Evolutionary conservation across 805 yeast species (phyloP), one percentile per base, ranked within the genome.

Genomic region (Barnettozyma sucrosica): DNA sequence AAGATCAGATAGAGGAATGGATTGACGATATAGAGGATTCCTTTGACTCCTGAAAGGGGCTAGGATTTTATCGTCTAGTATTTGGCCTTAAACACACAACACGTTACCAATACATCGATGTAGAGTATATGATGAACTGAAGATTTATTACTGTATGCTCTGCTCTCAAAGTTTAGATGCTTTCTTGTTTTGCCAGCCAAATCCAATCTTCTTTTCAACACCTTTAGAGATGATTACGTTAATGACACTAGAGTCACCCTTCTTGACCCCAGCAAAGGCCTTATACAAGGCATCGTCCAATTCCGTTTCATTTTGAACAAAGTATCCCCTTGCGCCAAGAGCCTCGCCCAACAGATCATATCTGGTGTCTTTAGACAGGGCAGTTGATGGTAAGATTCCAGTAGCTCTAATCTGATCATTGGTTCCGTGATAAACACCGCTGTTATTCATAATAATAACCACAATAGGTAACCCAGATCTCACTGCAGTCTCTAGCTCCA

Each of bases 401-500:
- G 63, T 55, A 3, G 41, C 33, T 26, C 49, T 30, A 1, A 50
- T 43, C 1, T 67, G 66, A 19, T 68, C 74, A 9, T 68, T 72
- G 7, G 72, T 67, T 1, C 90, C 90, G 51, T 81, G 85, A 59
- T 83, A 83, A 3, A 83, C 79, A 1, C 90, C 90, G 26, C 82
- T 75, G 59, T 83, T 83, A 63, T 83, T 83, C 83, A 83, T 80
- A n/a, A 83, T 79, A 23, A 79, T 68, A 9, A 83, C 66, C 7
- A 82, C 63, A 53, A 81, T 63, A 2, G 83, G 83, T 20, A 83
- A 62, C 3, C 69, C 58, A 24, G 71, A 64, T 37, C 89, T 65
- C 5, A 77, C 78, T 1, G 84, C 77, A 0, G 90, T 83, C 57
- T 84, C 89, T n/a, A 83, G 52, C 54, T 83, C 90, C 72, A 82